These are phyloP conservation scores for Lindgomyces ingoldianus DNA, from an alignment of 495 filamentous ascomycete species.

Conservation along the genomic window DNA sequence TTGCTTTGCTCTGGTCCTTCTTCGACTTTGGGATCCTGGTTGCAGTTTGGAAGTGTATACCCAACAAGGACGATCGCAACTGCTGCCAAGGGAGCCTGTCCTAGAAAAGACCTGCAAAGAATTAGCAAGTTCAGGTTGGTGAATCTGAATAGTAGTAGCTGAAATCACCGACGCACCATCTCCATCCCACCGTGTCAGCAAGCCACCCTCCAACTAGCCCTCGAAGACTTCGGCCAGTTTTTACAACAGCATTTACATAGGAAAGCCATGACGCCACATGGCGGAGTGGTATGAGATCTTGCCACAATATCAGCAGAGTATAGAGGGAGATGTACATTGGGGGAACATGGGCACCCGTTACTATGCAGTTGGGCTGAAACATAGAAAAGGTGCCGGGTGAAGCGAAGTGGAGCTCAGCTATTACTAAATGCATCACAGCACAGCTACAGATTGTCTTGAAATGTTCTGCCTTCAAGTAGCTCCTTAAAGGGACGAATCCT, in stretches of 20 bases:
- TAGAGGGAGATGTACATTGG: too few species aligned
- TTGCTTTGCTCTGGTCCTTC: slow-evolving; percentile 7
- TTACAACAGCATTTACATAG: slow-evolving; percentile 66
- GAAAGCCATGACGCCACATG: slow-evolving; percentile 68
- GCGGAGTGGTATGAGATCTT: slow-evolving; percentile 66
- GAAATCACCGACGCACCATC: slow-evolving; percentile 54
- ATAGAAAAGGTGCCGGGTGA: too few species aligned
- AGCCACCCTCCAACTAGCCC: slow-evolving; percentile 66
- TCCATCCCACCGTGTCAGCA: slow-evolving; percentile 66
- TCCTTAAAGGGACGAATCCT: too few species aligned
- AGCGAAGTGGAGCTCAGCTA: too few species aligned
- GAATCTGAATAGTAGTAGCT: not conserved
- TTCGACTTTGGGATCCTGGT: not conserved
- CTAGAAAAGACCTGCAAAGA: slow-evolving; percentile 57
- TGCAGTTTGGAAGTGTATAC: slow-evolving; percentile 46
- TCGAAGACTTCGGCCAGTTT: slow-evolving; percentile 63
- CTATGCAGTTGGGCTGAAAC: too few species aligned
- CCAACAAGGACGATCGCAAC: slow-evolving; percentile 56
- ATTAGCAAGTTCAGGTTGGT: not conserved
- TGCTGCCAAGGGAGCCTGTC: slow-evolving; percentile 58
- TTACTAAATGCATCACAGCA: too few species aligned
- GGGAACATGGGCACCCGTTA: too few species aligned
- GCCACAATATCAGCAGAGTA: too few species aligned
- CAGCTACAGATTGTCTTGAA: too few species aligned
- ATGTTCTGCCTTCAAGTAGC: too few species aligned